These are phyloP conservation scores for Bipolaris cookei DNA, from an alignment of 2,329 filamentous ascomycete species.

Conservation along the genomic window DNA sequence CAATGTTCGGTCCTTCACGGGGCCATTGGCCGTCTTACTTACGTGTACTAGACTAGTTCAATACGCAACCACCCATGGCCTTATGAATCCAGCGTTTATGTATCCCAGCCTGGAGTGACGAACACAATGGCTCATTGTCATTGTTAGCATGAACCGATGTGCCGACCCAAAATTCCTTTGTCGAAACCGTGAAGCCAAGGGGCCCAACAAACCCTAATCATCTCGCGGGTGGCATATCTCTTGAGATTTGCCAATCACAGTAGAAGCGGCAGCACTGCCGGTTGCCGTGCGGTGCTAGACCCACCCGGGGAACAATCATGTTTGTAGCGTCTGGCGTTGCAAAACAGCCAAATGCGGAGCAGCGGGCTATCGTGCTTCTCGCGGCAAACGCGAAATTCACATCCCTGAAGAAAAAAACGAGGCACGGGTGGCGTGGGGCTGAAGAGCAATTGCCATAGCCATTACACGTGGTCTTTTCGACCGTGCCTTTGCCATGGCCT, in stretches of 20 bases:
- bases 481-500: slow-evolving; percentile 16
- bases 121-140: slow-evolving; percentile 1
- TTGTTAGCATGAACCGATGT: slow-evolving; percentile 1
- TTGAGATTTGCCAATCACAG: slow-evolving; percentile 32
- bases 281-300: slow-evolving; percentile 20
- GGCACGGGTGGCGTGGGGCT: slow-evolving; percentile 9
- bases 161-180: slow-evolving; percentile 4
- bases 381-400: slow-evolving; percentile 33
- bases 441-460: slow-evolving; percentile 12
- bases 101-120: background rate
- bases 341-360: slow-evolving; percentile 21
- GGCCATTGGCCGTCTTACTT: background rate
- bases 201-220: slow-evolving; percentile 22
- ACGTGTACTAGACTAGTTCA: background rate
- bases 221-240: slow-evolving; percentile 8
- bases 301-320: slow-evolving; percentile 21
- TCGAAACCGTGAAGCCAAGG: slow-evolving; percentile 18
- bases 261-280: slow-evolving; percentile 21
- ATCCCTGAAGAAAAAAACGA: slow-evolving; percentile 5
- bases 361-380: slow-evolving; percentile 40
- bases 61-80: slow-evolving; percentile 4
- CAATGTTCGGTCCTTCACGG: slow-evolving; percentile 7
- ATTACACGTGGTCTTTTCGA: slow-evolving; percentile 22
- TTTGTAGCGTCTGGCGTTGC: slow-evolving; percentile 19
- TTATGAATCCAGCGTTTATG: background rate